A percentile compares a stretch with the other conserved stretches of the same genome.
Evolutionary conservation across 1,139 yeast species (phyloP).

Genomic region (Debaryomyces singareniensis): DNA sequence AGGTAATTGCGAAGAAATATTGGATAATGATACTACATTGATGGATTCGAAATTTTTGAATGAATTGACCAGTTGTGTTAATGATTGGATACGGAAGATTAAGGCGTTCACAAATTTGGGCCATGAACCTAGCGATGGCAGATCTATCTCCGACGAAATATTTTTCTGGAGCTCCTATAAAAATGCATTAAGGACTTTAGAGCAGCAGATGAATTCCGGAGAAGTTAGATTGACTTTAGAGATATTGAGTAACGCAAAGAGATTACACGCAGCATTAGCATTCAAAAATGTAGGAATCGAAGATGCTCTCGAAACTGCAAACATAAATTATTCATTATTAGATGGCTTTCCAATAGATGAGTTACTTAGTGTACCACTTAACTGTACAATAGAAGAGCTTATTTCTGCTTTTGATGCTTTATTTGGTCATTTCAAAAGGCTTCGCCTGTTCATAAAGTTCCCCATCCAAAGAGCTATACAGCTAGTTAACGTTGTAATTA

Average conservation of each 20-base stretch:
- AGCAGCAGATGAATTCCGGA: slow-evolving; percentile 50
- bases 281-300: slow-evolving; percentile 68
- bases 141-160: slow-evolving; percentile 60
- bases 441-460: slow-evolving; percentile 50
- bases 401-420: slow-evolving; percentile 33
- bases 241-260: slow-evolving; percentile 60
- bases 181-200: slow-evolving; percentile 48
- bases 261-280: slow-evolving; percentile 73
- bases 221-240: slow-evolving; percentile 57
- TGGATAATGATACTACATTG: slow-evolving; percentile 18
- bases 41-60: slow-evolving; percentile 57
- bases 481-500: slow-evolving; percentile 53
- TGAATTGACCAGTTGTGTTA: slow-evolving; percentile 58
- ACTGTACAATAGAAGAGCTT: too few species aligned
- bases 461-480: slow-evolving; percentile 62
- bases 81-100: slow-evolving; percentile 65
- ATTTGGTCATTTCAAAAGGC: slow-evolving; percentile 58
- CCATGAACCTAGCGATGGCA: slow-evolving; percentile 51
- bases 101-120: slow-evolving; percentile 50
- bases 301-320: slow-evolving; percentile 48
- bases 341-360: slow-evolving; percentile 68
- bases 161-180: slow-evolving; percentile 79
- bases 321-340: slow-evolving; percentile 54
- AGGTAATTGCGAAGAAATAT: slow-evolving; percentile 16
- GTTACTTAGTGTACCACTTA: too few species aligned